Evolutionary conservation across 2,329 filamentous ascomycete genomes (phyloP).

Genomic region (Ophiostoma triangulosporum): DNA sequence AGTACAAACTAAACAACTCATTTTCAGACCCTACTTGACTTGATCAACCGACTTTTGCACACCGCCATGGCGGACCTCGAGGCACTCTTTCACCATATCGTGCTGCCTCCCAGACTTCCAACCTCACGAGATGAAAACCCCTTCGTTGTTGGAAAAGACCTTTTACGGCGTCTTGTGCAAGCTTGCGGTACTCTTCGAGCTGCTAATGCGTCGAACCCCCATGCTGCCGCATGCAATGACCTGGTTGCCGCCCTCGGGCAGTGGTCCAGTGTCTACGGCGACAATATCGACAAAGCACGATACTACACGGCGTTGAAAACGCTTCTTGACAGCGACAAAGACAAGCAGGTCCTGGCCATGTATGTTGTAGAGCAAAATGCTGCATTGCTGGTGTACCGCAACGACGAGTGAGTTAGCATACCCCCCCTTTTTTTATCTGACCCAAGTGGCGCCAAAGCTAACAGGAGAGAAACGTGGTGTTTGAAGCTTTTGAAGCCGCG

Average conservation of each 20-base stretch:
- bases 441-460: no score
- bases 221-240: background rate
- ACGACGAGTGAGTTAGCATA: no score
- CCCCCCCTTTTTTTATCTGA: no score
- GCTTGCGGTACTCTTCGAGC: background rate
- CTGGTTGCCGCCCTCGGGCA: background rate
- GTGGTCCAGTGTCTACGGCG: background rate
- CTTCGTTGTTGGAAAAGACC: background rate
- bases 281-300: background rate
- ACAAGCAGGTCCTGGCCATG: background rate
- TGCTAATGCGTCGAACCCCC: background rate
- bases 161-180: background rate
- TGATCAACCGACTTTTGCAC: no score
- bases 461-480: constrained; percentile 19
- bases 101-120: background rate
- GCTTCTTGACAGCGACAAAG: background rate
- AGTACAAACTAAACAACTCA: no score
- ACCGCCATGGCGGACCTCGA: background rate
- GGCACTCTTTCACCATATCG: background rate
- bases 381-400: background rate
- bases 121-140: background rate
- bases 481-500: constrained; percentile 43
- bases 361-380: background rate
- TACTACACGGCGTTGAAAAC: background rate
- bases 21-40: no score